Evolutionary conservation across 768 basidiomycete genomes (phyloP), one percentile per base, ranked within the genome.

Genomic region (Cytidiella melzeri): DNA sequence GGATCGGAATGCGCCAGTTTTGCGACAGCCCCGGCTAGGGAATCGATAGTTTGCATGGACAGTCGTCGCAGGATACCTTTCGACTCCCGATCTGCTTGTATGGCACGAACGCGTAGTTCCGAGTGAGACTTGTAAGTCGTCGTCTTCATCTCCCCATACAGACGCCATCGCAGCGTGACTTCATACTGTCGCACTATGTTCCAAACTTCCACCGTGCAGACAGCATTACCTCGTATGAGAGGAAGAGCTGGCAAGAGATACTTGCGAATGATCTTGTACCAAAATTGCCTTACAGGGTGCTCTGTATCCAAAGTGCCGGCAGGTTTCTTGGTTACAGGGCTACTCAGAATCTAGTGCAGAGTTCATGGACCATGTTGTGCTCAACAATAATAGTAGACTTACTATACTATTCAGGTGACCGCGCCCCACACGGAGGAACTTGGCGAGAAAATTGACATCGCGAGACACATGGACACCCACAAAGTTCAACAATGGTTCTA

Each of bases 131-230:
- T 76, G 66, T 92, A 91, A 19, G 70, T 75, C 41, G 69, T 70
- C 30, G 79, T 72, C 65, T 86, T 87, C 96, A 96, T 98, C 70
- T 97, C 94, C 37, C 93, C 96, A 60, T 99, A 99, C 26, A 99
- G 72, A 41, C 76, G 77, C 86, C 92, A 99, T 7, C 96, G 89
- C 20, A 77, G 71, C 5, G 83, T 79, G 46, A 83, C 83, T 48
- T 88, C 84, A 62, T 85, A 90, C 54, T 81, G 79, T 36, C 81
- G 75, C 42, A 98, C 77, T 45, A 98, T 81, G 50, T 83, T 81
- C 96, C 96, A 99, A 6, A 97, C 75, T 59, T 97, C 94, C 40
- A 87, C 84, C 23, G 91, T 88, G 64, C 86, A 90, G 20, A 92
- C 86, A 5, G 92, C 86, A 59, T 93, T 92, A 30, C 85, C 84